Conservation (phyloP, 176 grass and related monocot genomes). For the Carex littledalei region DNA sequence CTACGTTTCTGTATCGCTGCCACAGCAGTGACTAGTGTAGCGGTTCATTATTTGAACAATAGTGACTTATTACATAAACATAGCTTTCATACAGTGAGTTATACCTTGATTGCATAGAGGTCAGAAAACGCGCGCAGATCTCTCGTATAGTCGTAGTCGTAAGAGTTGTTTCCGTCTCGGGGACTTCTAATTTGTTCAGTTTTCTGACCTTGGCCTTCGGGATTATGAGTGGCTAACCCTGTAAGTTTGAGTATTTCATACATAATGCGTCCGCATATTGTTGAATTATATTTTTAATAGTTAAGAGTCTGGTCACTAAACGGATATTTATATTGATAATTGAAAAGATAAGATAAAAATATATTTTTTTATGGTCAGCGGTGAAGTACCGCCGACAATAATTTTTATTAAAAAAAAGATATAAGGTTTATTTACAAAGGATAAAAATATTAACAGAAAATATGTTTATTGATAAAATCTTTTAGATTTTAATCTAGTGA, state of each 20-base stretch:
- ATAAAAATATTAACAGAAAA: background rate
- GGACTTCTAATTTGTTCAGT: background rate
- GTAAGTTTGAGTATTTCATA: background rate
- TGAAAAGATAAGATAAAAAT: background rate
- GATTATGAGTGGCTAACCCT: background rate
- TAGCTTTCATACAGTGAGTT: background rate
- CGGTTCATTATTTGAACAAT: background rate
- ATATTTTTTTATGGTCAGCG: too few species aligned
- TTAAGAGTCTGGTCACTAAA: too few species aligned
- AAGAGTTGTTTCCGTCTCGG: background rate
- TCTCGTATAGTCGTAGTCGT: background rate
- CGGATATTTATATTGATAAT: too few species aligned
- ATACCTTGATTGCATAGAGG: background rate
- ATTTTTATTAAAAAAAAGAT: too few species aligned
- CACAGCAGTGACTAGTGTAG: background rate
- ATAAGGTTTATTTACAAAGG: too few species aligned
- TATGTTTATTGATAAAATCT: too few species aligned
- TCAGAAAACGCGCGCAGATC: background rate
- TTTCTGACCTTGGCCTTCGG: background rate
- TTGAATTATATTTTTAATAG: background rate
- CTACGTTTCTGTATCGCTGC: background rate
- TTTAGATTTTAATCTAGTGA: too few species aligned
- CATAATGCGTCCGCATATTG: background rate
- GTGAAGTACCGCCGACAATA: too few species aligned
- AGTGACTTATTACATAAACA: background rate